These are phyloP conservation scores for Nemania sp. DNA, from an alignment of 2,329 filamentous ascomycete species.

Conservation along the genomic window DNA sequence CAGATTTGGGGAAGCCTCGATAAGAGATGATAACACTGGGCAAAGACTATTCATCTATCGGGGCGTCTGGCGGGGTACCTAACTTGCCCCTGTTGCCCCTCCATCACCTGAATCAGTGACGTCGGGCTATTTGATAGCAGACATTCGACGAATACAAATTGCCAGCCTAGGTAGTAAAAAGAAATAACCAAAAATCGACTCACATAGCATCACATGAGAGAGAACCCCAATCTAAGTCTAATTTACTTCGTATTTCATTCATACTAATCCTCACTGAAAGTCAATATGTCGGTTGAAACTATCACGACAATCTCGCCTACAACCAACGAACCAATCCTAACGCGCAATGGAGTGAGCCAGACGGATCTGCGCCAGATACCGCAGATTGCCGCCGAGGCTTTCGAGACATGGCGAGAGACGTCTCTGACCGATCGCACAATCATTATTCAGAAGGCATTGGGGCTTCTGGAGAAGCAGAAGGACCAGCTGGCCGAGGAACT, in stretches of 20 bases:
- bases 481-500: constrained; percentile 83
- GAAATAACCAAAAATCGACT: neutral
- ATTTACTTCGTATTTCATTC: neutral
- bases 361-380: constrained; percentile 75
- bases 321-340: constrained; percentile 83
- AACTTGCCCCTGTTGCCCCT: constrained; percentile 17
- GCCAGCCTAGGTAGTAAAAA: neutral
- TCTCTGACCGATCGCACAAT: constrained; percentile 74
- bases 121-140: neutral
- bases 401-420: constrained; percentile 76
- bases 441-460: constrained; percentile 80
- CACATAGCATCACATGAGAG: neutral
- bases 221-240: neutral
- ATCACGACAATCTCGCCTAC: constrained; percentile 85
- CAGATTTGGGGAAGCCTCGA: constrained; percentile 1
- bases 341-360: constrained; percentile 73
- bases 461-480: constrained; percentile 69
- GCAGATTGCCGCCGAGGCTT: constrained; percentile 72
- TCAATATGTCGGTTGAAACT: constrained; percentile 65
- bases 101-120: constrained; percentile 1
- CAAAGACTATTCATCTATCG: constrained; percentile 8
- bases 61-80: constrained; percentile 23
- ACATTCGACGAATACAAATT: neutral
- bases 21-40: constrained; percentile 14
- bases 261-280: neutral